These are phyloP conservation scores for Blumeriella jaapii DNA, from an alignment of 2,329 filamentous ascomycete genomes.

Conservation along the genomic window DNA sequence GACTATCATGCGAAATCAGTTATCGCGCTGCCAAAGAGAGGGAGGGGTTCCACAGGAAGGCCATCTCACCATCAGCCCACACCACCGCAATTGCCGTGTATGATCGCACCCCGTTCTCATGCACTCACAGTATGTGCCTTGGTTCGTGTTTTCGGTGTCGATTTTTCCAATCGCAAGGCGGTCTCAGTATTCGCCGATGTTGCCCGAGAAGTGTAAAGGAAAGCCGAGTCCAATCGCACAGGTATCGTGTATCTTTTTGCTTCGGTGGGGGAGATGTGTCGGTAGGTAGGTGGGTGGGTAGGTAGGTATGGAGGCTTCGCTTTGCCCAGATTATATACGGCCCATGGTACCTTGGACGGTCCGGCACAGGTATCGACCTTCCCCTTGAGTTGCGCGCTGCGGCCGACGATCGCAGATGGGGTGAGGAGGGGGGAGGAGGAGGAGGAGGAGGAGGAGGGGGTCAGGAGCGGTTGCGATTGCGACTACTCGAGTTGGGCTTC, in stretches of 20 bases:
- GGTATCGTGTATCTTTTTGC: constrained; percentile 18
- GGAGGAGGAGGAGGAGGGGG: no score
- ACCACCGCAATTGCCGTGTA: constrained; percentile 17
- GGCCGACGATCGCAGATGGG: constrained; percentile 1
- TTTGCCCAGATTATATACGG: constrained; percentile 23
- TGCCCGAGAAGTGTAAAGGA: constrained; percentile 14
- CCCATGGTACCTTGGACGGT: constrained; percentile 24
- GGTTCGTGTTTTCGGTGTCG: constrained; percentile 12
- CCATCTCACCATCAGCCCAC: constrained; percentile 11
- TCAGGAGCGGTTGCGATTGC: no score
- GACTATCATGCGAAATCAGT: background rate
- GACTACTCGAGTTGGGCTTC: no score
- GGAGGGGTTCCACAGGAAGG: background rate
- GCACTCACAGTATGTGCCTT: constrained; percentile 8
- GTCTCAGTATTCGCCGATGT: constrained; percentile 17
- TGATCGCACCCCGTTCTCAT: constrained; percentile 14
- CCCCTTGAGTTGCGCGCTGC: constrained; percentile 12
- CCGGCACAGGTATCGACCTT: constrained; percentile 13
- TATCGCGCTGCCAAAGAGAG: background rate
- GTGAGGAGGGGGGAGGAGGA: background rate
- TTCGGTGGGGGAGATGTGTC: no score
- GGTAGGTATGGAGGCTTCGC: constrained; percentile 17
- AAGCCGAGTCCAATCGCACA: constrained; percentile 13
- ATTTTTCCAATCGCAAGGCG: constrained; percentile 11
- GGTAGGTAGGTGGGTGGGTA: no score